Percentiles rank a stretch among this genome's conserved stretches.
phyloP scores from a whole-genome alignment of 2,329 filamentous ascomycete species.

The Trichoderma guizhouense region DNA sequence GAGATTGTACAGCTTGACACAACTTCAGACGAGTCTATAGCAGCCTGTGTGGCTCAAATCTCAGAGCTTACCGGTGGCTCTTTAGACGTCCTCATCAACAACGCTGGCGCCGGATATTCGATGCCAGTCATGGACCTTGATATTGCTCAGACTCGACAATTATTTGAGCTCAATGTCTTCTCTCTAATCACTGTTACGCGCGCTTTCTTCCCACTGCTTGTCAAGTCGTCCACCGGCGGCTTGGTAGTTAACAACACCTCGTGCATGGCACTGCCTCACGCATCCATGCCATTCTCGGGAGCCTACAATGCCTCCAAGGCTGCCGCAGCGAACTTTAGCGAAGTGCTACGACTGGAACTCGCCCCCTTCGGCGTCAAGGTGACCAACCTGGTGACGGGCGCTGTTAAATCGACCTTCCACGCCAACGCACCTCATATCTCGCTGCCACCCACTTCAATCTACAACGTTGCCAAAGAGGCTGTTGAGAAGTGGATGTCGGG shows the following conservation, averaged over 20 bases:
- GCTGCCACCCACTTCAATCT: neutral
- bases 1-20: slow-evolving; percentile 28
- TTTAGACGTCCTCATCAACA: slow-evolving; percentile 31
- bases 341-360: slow-evolving; percentile 29
- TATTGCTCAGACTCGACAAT: slow-evolving; percentile 16
- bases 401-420: slow-evolving; percentile 17
- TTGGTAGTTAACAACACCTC: slow-evolving; percentile 26
- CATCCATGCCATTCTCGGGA: slow-evolving; percentile 21
- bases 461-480: slow-evolving; percentile 11
- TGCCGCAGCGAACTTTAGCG: slow-evolving; percentile 24
- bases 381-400: slow-evolving; percentile 21
- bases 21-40: slow-evolving; percentile 23
- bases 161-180: slow-evolving; percentile 30
- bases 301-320: slow-evolving; percentile 29
- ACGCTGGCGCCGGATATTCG: slow-evolving; percentile 26
- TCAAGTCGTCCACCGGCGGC: slow-evolving; percentile 18
- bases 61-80: slow-evolving; percentile 24
- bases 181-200: slow-evolving; percentile 24
- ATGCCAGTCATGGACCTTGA: slow-evolving; percentile 27
- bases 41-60: slow-evolving; percentile 19
- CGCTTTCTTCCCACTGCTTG: slow-evolving; percentile 25
- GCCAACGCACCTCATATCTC: neutral
- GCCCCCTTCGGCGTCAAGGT: slow-evolving; percentile 28
- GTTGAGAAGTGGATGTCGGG: slow-evolving; percentile 15
- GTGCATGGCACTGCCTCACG: neutral